Percentiles rank a stretch among this genome's conserved stretches.
phyloP scores from a whole-genome alignment of 2,329 filamentous ascomycete genomes.

The Laburnicola sp. region DNA sequence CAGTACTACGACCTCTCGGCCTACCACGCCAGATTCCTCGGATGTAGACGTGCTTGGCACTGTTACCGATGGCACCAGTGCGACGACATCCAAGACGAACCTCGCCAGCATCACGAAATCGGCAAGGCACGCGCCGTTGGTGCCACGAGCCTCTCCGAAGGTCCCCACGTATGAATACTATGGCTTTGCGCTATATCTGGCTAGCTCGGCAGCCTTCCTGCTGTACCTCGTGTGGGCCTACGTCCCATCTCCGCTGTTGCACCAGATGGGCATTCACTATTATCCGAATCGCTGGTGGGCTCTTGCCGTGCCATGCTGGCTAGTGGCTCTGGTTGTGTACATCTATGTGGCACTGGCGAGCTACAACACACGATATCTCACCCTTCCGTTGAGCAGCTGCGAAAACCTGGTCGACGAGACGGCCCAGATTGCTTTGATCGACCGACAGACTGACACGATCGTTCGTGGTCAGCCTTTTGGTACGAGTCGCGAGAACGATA shows the following conservation, averaged over 20 bases:
- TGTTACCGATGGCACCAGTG: conserved; percentile 28
- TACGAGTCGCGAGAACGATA: conserved; percentile 38
- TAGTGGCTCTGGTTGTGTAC: conserved; percentile 86
- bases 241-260: conserved; percentile 86
- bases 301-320: conserved; percentile 84
- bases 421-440: conserved; percentile 81
- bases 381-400: conserved; percentile 74
- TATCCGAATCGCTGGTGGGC: conserved; percentile 99
- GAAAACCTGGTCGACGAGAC: conserved; percentile 93
- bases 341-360: conserved; percentile 90
- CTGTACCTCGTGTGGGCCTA: conserved; percentile 81
- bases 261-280: conserved; percentile 92
- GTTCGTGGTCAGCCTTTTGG: conserved; percentile 35
- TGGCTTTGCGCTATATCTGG: conserved; percentile 94
- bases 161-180: conserved; percentile 99
- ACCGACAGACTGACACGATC: conserved; percentile 64
- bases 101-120: conserved; percentile 63
- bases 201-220: conserved; percentile 78
- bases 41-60: conserved; percentile 67
- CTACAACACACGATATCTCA: conserved; percentile 90
- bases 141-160: conserved; percentile 84
- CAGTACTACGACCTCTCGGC: conserved; percentile 65
- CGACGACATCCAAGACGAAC: conserved; percentile 54
- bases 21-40: conserved; percentile 88
- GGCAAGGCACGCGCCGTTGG: conserved; percentile 61